Evolutionary conservation across 495 filamentous ascomycete genomes (phyloP).

Genomic region (Staphylotrichum longicolle): DNA sequence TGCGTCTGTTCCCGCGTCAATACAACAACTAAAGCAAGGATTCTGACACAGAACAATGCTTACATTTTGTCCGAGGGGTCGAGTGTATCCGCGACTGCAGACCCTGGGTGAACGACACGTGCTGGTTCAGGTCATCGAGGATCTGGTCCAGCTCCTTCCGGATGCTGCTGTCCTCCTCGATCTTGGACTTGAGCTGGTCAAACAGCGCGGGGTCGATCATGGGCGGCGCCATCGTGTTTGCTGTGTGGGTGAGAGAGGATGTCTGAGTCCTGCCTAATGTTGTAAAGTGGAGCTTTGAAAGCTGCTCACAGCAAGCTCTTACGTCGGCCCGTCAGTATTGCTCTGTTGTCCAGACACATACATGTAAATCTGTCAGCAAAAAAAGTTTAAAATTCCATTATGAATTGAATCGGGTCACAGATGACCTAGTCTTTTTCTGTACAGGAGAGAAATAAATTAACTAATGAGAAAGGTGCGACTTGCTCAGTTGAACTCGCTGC

Average conservation of each 20-base stretch:
- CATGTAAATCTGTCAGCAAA: too few relatives aligned
- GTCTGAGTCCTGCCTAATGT: background rate
- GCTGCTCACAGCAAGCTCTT: background rate
- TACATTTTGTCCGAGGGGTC: constrained; percentile 72
- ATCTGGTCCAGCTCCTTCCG: constrained; percentile 83
- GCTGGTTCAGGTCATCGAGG: constrained; percentile 66
- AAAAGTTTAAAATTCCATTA: too few relatives aligned
- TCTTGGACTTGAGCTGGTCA: constrained; percentile 78
- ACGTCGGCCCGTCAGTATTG: too few relatives aligned
- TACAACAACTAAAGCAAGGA: background rate
- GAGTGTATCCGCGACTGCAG: constrained; percentile 87
- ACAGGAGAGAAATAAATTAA: too few relatives aligned
- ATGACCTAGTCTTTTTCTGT: background rate
- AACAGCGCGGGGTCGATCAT: constrained; percentile 83
- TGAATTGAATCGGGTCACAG: too few relatives aligned
- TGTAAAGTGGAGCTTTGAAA: constrained; percentile 4
- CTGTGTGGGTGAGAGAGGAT: background rate
- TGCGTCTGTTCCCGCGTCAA: constrained; percentile 17
- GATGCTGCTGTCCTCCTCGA: constrained; percentile 79
- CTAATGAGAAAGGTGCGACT: background rate
- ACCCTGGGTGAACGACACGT: constrained; percentile 67
- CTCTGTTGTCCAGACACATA: too few relatives aligned
- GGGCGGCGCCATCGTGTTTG: constrained; percentile 32
- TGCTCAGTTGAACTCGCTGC: too few relatives aligned
- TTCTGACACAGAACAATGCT: constrained; percentile 31